A percentile compares a stretch with the other conserved stretches of the same genome.
phyloP scores from a whole-genome alignment of 257 asterid species.

The Coffea canephora region DNA sequence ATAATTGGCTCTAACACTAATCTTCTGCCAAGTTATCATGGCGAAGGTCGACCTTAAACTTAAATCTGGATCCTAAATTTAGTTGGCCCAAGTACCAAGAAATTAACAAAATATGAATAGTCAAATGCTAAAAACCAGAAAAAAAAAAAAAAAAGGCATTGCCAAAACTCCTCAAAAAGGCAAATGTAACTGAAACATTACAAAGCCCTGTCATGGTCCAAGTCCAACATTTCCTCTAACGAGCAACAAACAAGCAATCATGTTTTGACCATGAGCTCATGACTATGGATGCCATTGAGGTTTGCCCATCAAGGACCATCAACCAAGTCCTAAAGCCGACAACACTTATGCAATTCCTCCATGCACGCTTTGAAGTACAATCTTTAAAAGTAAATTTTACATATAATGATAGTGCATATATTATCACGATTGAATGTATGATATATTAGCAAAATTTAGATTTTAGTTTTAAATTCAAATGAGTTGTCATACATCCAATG shows the following conservation, averaged over 20 bases:
- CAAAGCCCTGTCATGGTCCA: conserved; percentile 13
- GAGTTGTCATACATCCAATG: too few species aligned
- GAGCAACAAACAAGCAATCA: conserved; percentile 6
- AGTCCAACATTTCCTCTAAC: conserved; percentile 24
- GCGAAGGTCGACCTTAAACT: neutral
- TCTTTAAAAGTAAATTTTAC: too few species aligned
- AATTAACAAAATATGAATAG: neutral
- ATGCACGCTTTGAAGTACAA: neutral
- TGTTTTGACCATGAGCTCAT: conserved; percentile 34
- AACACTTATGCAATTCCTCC: neutral
- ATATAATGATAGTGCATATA: too few species aligned
- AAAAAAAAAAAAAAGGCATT: neutral
- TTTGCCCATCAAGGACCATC: neutral
- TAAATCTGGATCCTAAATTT: neutral
- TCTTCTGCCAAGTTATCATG: neutral
- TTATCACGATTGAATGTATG: too few species aligned
- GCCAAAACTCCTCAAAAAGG: neutral
- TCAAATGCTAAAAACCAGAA: conserved; percentile 5
- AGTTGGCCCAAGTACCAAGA: conserved; percentile 11
- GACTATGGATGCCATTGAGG: neutral
- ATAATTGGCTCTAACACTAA: too few species aligned
- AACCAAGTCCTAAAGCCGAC: neutral
- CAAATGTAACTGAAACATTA: neutral
- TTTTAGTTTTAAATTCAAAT: too few species aligned
- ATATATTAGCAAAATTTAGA: too few species aligned